Conservation (phyloP, 2,329 filamentous ascomycete genomes). For the Arthrobotrys iridis region DNA sequence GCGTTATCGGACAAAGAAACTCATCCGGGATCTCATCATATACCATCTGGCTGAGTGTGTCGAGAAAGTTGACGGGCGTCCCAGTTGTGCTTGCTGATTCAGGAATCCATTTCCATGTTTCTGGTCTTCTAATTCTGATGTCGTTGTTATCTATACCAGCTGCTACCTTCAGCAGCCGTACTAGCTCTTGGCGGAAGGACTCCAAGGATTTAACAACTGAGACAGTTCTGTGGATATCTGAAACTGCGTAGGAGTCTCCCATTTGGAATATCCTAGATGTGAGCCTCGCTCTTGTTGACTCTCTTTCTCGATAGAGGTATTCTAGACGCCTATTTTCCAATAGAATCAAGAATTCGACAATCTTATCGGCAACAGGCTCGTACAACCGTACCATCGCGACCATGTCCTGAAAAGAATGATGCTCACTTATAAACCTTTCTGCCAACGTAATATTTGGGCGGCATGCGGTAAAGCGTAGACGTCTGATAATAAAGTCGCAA, state of each 20-base stretch:
- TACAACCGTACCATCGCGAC: not conserved
- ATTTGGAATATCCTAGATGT: not conserved
- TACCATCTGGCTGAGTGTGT: too few species aligned
- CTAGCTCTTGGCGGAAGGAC: not conserved
- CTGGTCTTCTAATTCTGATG: not conserved
- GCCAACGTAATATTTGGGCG: not conserved
- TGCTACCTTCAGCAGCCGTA: not conserved
- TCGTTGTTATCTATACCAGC: not conserved
- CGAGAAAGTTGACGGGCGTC: not conserved
- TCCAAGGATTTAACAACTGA: not conserved
- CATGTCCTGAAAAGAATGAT: not conserved
- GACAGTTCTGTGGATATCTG: not conserved
- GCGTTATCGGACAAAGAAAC: conserved; percentile 60
- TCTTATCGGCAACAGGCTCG: not conserved
- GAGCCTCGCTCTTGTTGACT: not conserved
- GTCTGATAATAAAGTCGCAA: not conserved
- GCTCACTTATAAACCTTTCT: not conserved
- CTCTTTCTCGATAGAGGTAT: not conserved
- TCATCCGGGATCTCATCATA: conserved; percentile 58
- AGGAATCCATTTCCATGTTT: not conserved
- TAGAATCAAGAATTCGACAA: conserved; percentile 4
- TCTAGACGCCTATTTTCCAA: not conserved
- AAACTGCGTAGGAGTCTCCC: not conserved
- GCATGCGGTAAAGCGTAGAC: not conserved
- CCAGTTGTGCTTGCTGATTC: conserved; percentile 47